These are phyloP conservation scores for Zygoascus meyerae DNA, from an alignment of 1,139 yeast species.

Conservation along the genomic window DNA sequence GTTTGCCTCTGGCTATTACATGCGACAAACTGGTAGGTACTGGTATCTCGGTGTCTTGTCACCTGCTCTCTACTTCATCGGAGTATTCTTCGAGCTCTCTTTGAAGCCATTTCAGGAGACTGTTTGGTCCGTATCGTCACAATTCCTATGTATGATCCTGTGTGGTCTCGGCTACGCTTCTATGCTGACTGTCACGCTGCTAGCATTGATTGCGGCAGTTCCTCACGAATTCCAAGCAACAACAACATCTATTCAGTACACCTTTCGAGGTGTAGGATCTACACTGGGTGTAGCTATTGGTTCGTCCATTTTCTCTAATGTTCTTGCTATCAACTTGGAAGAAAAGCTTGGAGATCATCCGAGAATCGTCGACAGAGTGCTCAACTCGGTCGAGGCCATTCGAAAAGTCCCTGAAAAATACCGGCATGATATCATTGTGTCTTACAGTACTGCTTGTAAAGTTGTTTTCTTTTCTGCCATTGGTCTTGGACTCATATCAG, in stretches of 20 bases:
- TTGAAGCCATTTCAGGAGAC: slow-evolving; percentile 2
- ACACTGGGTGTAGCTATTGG: slow-evolving; percentile 67
- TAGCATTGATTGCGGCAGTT: slow-evolving; percentile 61
- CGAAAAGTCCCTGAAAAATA: slow-evolving; percentile 46
- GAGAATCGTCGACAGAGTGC: slow-evolving; percentile 46
- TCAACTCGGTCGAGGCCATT: slow-evolving; percentile 53
- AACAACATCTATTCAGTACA: slow-evolving; percentile 69
- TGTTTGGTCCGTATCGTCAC: slow-evolving; percentile 38
- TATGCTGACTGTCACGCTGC: slow-evolving; percentile 58
- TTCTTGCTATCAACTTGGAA: slow-evolving; percentile 32
- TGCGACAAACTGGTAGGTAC: slow-evolving; percentile 66
- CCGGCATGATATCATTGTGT: slow-evolving; percentile 40
- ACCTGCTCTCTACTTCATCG: slow-evolving; percentile 44
- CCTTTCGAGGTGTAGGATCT: slow-evolving; percentile 69
- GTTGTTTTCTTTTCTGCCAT: slow-evolving; percentile 50
- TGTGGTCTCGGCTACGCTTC: slow-evolving; percentile 56
- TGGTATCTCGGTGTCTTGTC: slow-evolving; percentile 44
- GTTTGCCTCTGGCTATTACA: slow-evolving; percentile 60
- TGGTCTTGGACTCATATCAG: slow-evolving; percentile 37
- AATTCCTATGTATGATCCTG: slow-evolving; percentile 42
- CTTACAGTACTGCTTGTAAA: slow-evolving; percentile 49
- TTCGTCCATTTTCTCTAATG: slow-evolving; percentile 55
- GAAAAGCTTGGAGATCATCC: slow-evolving; percentile 32
- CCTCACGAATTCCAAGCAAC: slow-evolving; percentile 63
- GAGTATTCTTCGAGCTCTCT: slow-evolving; percentile 30